Evolutionary conservation across 176 grass and related monocot genomes (phyloP), one percentile per base, ranked within the genome.

Genomic region (Cenchrus americanus): DNA sequence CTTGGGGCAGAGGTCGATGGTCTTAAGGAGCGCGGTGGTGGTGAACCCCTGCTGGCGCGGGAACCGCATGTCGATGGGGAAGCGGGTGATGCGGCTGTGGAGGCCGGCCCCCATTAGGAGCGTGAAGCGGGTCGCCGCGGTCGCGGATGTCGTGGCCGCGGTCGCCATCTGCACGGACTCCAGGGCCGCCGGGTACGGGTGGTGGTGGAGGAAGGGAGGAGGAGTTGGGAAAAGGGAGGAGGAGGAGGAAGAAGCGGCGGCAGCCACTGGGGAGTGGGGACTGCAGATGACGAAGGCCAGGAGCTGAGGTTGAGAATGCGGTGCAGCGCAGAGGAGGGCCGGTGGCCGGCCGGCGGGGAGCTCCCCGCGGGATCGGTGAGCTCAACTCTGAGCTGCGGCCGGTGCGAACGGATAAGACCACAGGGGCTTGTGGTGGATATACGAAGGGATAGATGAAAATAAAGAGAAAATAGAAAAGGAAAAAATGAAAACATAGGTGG

Each of bases 101-200:
- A 90, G 79, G 50, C 80, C 83, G 17, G 15, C 47, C 58, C 79
- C 12, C 1, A 72, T 67, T 8, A 86, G 69, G 71, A 76, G 69
- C 40, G 87, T 87, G 76, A 94, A 89, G 50, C 87, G 84, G 37
- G 73, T 88, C 14, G 84, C 87, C 65, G 88, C 89, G 1, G 87
- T 91, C 1, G 87, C 87, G 40, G 92, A 97, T 7, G 89, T 84
- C 41, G 92, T 88, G 3, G 90, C 90, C 57, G 86, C 92, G 79
- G 83, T 92, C 9, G 92, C 90, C 90, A 94, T 93, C 54, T 11
- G 43, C 67, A n/a, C 4, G 62, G 18, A 59, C 9, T 66, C 18
- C 18, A 58, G 67, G 23, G 19, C 58, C 68, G 68, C 52, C 13
- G 73, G 67, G 41, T 46, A 60, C 48, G 47, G 21, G 70, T n/a